Evolutionary conservation across 352 stramenopile genomes (phyloP), one percentile per base, ranked within the genome.

Genomic region (Blastocystis sp.): DNA sequence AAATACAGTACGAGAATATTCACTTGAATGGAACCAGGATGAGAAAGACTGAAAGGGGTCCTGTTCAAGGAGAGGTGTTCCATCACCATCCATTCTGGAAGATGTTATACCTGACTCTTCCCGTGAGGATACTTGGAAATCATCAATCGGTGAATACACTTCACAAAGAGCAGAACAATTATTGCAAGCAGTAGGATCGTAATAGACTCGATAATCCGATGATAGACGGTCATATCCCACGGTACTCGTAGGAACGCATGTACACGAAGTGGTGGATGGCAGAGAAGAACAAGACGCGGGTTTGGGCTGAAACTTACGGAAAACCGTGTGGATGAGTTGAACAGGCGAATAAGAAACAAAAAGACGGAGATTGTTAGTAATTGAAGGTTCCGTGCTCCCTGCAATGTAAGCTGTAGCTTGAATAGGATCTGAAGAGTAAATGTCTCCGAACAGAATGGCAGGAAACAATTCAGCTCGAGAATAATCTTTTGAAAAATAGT

Each of bases 381-480:
- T 3, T 1, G n/a, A 11, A 24, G 71, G 19, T n/a, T 63, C 58
- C 5, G 71, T 83, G 14, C 29, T n/a, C 7, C 71, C 71, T 14
- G 54, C 71, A 37, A 83, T 83, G 0, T 32, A 66, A 29, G 27
- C n/a, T 16, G 51, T 49, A 12, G 71, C 49, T 4, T 46, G 21
- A 16, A 67, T n/a, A 16, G 14, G 43, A 16, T 35, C 46, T n/a
- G 42, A 21, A 16, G 71, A 65, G 16, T 49, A 66, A 29, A 83
- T 63, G 51, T 83, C 71, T 14, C 71, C 71, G 35, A 83, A 83
- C 3, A 83, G 71, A 11, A 66, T 21, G 11, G 43, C 39, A 0
- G 71, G 71, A 42, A 67, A 67, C 5, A 63, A 21, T 7, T 52
- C 52, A 3, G 71, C 14, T 37, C 32, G 32, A 9, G 46, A 52